phyloP scores from a whole-genome alignment of 176 grass and related monocot species.

The Eleusine coracana region DNA sequence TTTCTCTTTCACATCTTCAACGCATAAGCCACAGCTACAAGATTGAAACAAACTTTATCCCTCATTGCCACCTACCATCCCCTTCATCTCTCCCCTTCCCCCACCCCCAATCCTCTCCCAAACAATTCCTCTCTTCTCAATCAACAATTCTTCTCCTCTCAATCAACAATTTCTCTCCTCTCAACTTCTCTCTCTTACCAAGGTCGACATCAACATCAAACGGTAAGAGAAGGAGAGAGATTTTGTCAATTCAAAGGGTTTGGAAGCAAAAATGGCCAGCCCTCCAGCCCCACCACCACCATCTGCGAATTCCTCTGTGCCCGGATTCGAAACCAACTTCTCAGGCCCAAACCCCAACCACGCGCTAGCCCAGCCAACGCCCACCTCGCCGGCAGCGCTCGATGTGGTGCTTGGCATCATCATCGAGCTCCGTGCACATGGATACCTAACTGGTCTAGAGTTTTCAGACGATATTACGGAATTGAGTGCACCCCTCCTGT shows the following conservation, averaged over 20 bases:
- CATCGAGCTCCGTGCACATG: conserved; percentile 29
- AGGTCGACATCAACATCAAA: neutral
- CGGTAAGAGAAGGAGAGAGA: neutral
- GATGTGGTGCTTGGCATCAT: conserved; percentile 34
- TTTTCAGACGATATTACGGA: neutral
- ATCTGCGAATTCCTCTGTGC: conserved; percentile 15
- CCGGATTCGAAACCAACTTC: conserved; percentile 36
- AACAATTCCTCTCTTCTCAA: too few relatives aligned
- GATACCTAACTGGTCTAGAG: conserved; percentile 35
- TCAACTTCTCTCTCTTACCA: neutral
- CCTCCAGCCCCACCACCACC: conserved; percentile 32
- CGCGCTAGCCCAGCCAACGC: conserved; percentile 8
- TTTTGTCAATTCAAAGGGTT: conserved; percentile 38
- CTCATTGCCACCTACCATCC: too few relatives aligned
- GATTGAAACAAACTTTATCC: too few relatives aligned
- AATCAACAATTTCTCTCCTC: neutral
- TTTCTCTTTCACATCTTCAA: too few relatives aligned
- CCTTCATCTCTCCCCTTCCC: too few relatives aligned
- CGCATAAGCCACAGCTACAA: too few relatives aligned
- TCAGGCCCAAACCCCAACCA: neutral
- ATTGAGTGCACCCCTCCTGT: conserved; percentile 2
- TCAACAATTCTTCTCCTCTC: too few relatives aligned
- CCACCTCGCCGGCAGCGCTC: neutral
- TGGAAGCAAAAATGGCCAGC: conserved; percentile 39
- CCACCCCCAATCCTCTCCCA: too few relatives aligned